Evolutionary conservation across 345 rosid species (phyloP).

Genomic region (Bruguiera gymnorhiza): DNA sequence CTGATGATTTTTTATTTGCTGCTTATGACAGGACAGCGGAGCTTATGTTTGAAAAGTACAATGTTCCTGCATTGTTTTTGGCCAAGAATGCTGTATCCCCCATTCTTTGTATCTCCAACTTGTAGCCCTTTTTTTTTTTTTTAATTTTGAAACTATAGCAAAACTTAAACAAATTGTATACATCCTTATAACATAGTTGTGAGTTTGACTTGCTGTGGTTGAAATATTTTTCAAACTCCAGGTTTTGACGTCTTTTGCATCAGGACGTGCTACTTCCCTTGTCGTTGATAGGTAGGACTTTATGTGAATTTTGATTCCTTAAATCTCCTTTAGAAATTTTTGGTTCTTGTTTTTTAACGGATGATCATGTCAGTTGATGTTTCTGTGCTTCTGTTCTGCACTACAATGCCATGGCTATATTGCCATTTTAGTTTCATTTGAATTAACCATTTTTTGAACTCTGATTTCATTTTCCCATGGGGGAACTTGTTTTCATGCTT

Average conservation of each 20-base stretch:
- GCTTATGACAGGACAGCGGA: slow-evolving; percentile 70
- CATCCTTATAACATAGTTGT: background rate
- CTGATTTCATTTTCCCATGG: too few relatives aligned
- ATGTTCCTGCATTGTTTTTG: slow-evolving; percentile 93
- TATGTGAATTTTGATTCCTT: slow-evolving; percentile 1
- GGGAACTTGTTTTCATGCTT: too few relatives aligned
- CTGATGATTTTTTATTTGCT: slow-evolving; percentile 7
- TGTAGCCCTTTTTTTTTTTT: slow-evolving; percentile 6
- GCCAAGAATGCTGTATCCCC: slow-evolving; percentile 92
- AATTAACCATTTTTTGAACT: too few relatives aligned
- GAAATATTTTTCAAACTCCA: slow-evolving; percentile 31
- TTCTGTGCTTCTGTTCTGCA: too few relatives aligned
- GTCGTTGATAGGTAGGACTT: slow-evolving; percentile 81
- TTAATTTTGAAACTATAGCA: background rate
- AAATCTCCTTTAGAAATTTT: background rate
- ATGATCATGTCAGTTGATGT: too few relatives aligned
- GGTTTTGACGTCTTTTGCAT: slow-evolving; percentile 98
- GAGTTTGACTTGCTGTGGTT: slow-evolving; percentile 11
- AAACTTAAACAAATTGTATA: background rate
- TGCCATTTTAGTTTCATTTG: too few relatives aligned
- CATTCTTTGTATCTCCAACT: slow-evolving; percentile 11
- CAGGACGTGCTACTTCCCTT: slow-evolving; percentile 96
- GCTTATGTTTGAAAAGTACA: slow-evolving; percentile 96
- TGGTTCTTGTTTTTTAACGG: background rate
- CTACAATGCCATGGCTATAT: too few relatives aligned